These are phyloP conservation scores for Berkeleyomyces basicola DNA, from an alignment of 2,329 filamentous ascomycete species.

Conservation along the genomic window DNA sequence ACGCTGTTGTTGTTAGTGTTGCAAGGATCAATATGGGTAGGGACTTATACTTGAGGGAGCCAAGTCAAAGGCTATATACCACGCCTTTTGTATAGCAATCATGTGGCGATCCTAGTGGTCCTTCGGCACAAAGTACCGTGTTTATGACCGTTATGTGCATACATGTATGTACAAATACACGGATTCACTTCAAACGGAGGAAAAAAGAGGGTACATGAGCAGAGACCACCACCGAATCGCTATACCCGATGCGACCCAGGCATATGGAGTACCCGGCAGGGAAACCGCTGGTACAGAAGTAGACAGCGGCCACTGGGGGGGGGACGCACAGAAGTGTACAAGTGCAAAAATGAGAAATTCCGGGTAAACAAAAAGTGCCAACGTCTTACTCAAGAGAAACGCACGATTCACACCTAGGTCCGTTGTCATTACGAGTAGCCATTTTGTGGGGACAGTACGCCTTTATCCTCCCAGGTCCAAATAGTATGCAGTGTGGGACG, in stretches of 20 bases:
- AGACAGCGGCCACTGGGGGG: neutral
- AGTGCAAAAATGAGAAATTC: neutral
- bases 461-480: too few relatives aligned
- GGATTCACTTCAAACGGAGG: neutral
- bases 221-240: neutral
- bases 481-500: neutral
- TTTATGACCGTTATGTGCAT: neutral
- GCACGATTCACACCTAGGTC: neutral
- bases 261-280: neutral
- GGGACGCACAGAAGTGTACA: neutral
- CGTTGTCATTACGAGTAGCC: neutral
- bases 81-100: neutral
- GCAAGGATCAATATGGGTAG: too few relatives aligned
- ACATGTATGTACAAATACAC: neutral
- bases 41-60: too few relatives aligned
- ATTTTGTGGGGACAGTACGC: neutral
- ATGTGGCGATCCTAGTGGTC: neutral
- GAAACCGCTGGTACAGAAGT: neutral
- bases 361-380: neutral
- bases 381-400: neutral
- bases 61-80: neutral
- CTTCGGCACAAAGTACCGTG: neutral
- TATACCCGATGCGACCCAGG: neutral
- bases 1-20: neutral
- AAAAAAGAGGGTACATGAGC: neutral